A percentile compares a stretch with the other conserved stretches of the same genome.
Evolutionary conservation across 495 filamentous ascomycete genomes (phyloP).

Genomic region (Penicillium pulvis): DNA sequence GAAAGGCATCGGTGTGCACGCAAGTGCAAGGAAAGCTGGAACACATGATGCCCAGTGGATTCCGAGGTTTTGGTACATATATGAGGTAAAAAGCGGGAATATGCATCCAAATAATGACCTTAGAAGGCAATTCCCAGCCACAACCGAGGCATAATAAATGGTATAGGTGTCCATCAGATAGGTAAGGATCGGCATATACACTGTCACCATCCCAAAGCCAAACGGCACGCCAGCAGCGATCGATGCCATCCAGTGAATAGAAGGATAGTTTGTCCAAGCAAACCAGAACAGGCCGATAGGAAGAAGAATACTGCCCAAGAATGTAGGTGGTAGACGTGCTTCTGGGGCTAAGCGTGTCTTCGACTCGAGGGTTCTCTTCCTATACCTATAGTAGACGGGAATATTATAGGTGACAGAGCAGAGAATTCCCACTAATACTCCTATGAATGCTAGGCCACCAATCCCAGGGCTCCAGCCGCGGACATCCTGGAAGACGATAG

Average conservation of each 20-base stretch:
- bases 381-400: slow-evolving; percentile 63
- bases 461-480: slow-evolving; percentile 68
- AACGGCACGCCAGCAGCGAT: slow-evolving; percentile 77
- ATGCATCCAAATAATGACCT: no score
- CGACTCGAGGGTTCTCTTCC: slow-evolving; percentile 66
- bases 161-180: slow-evolving; percentile 43
- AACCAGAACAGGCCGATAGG: slow-evolving; percentile 75
- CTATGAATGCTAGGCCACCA: slow-evolving; percentile 70
- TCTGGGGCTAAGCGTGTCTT: slow-evolving; percentile 66
- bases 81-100: no score
- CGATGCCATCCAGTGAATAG: slow-evolving; percentile 72
- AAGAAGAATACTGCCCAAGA: slow-evolving; percentile 62
- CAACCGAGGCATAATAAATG: no score
- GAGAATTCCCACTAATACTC: slow-evolving; percentile 70
- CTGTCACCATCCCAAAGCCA: slow-evolving; percentile 68
- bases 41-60: no score
- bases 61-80: no score
- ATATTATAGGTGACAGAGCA: slow-evolving; percentile 52
- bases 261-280: slow-evolving; percentile 72
- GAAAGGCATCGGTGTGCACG: no score
- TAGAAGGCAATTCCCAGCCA: no score
- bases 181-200: slow-evolving; percentile 77
- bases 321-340: slow-evolving; percentile 68
- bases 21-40: no score
- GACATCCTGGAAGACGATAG: slow-evolving; percentile 69